Conservation (phyloP, 371 early-diverging fungal genomes). For the Gilbertella persicaria region DNA sequence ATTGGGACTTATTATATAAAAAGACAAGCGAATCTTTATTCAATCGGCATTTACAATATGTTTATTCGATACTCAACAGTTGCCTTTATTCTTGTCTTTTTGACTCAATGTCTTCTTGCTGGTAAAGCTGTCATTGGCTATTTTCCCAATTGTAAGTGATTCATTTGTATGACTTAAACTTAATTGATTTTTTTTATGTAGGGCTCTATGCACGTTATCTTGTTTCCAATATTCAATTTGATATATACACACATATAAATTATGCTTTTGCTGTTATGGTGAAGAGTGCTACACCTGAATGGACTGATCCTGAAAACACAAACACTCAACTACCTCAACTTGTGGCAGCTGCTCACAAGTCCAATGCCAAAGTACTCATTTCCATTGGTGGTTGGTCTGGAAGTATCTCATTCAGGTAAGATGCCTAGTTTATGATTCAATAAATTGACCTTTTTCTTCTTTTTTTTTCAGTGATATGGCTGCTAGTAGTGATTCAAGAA, state of each 20-base stretch:
- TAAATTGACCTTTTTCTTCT: not conserved
- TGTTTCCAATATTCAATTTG: conserved; percentile 43
- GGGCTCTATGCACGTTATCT: conserved; percentile 30
- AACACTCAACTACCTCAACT: conserved; percentile 33
- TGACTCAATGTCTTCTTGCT: not conserved
- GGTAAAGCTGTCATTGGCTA: conserved; percentile 32
- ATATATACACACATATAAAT: conserved; percentile 60
- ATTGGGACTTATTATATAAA: too few species aligned
- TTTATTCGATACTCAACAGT: too few species aligned
- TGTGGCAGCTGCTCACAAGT: conserved; percentile 49
- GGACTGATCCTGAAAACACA: conserved; percentile 25
- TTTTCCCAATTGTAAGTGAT: conserved; percentile 44
- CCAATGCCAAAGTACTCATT: conserved; percentile 50
- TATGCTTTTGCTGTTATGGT: conserved; percentile 50
- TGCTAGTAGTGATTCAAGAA: conserved; percentile 34
- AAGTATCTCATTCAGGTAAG: conserved; percentile 59
- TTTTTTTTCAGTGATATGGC: conserved; percentile 32
- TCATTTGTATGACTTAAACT: not conserved
- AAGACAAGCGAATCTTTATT: too few species aligned
- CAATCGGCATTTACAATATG: too few species aligned
- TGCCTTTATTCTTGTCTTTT: too few species aligned
- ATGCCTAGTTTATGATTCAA: not conserved
- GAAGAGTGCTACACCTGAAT: conserved; percentile 30
- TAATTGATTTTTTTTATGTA: not conserved
- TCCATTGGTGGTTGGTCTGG: conserved; percentile 79